These are phyloP conservation scores for Thalassia testudinum DNA, from an alignment of 116 monocot genomes.

Conservation along the genomic window DNA sequence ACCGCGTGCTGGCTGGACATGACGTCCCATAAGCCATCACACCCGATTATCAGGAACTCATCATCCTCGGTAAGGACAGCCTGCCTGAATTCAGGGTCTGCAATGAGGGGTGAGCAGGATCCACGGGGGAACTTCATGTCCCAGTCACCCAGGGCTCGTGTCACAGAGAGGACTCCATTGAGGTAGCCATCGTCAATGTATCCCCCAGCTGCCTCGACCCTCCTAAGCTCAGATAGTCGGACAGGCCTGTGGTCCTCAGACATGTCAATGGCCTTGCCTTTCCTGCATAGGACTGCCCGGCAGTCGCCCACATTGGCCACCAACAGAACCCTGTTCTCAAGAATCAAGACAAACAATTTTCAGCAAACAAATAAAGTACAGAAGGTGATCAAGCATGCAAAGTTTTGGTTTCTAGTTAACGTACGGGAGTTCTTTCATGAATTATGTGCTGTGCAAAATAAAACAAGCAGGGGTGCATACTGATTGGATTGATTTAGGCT, in stretches of 20 bases:
- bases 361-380: too few species aligned
- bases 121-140: conserved; percentile 38
- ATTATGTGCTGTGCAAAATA: too few species aligned
- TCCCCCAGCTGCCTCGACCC: conserved; percentile 41
- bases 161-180: conserved; percentile 57
- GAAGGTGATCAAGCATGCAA: too few species aligned
- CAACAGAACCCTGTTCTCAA: conserved; percentile 26
- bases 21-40: conserved; percentile 79
- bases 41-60: conserved; percentile 71
- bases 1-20: conserved; percentile 65
- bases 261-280: conserved; percentile 53
- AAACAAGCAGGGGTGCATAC: too few species aligned
- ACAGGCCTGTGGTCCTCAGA: conserved; percentile 56
- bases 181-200: conserved; percentile 64
- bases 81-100: conserved; percentile 50
- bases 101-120: conserved; percentile 43
- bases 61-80: conserved; percentile 36
- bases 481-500: too few species aligned
- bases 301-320: conserved; percentile 80
- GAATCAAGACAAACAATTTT: too few species aligned
- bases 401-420: too few species aligned
- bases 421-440: too few species aligned
- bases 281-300: conserved; percentile 53
- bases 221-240: conserved; percentile 19
- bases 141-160: conserved; percentile 72